Evolutionary conservation across 1,284 basidiomycete genomes (phyloP), one percentile per base, ranked within the genome.

Genomic region (Heterobasidion occidentale): DNA sequence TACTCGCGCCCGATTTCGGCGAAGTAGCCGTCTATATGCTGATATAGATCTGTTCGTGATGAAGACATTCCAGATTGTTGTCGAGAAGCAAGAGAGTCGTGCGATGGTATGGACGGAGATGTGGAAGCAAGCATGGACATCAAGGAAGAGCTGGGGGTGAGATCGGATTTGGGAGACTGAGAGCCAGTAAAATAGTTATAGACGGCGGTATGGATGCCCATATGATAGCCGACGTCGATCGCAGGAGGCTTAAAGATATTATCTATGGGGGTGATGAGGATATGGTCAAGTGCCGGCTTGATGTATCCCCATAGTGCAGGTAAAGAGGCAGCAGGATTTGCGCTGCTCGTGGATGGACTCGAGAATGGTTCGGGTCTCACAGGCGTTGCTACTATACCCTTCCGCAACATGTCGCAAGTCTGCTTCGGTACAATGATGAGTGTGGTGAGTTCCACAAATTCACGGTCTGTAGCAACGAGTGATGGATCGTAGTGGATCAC

Each of bases 181-280:
- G 76, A 78, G 51, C 14, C 47, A 27, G 84, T 86, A 68, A 88
- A 87, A 77, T 88, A 89, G 72, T 88, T 87, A 74, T 89, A 90
- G 55, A 82, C 83, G 33, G 86, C 84, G 20, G 87, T 86, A 69
- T 89, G 86, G 49, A 90, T 84, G 56, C 85, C 84, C 67, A 86
- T 81, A 64, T 88, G 86, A 62, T 86, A 86, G 27, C 74, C 77
- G 58, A 86, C 77, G 61, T 88, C 86, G 63, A 90, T 82, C 12
- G 83, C 71, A 36, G 87, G 86, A 6, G 85, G 80, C 64, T 83
- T 86, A 59, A 71, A 68, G 48, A 73, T 61, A 60, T 76, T 74
- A 64, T 83, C 83, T 36, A 79, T 79, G n/a, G 85, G 77, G 27
- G 79, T 79, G 61, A 83, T 82, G 57, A 89, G 72, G 64, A 90